Evolutionary conservation across 2,329 filamentous ascomycete genomes (phyloP), one percentile per base, ranked within the genome.

Genomic region (Colletotrichum neosansevieriae): DNA sequence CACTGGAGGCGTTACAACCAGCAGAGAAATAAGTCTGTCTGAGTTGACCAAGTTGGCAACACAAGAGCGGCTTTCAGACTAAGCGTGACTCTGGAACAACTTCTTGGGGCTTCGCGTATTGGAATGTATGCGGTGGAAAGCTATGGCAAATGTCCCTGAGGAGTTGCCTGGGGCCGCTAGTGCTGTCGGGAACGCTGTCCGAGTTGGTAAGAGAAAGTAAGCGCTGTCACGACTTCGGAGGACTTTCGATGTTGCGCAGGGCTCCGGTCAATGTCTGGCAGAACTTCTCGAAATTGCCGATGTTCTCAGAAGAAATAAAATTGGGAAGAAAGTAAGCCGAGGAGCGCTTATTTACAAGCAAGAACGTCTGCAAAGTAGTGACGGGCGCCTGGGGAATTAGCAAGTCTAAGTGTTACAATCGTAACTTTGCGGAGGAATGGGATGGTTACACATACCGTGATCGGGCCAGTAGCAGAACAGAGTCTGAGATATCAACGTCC

Each of bases 391-490:
- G 36, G 56, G 56, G 62, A 47, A 50, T 36, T 13, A 54, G 40
- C 54, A 54, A 60, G 61, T 60, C 66, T 54, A 56, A 60, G 56
- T 65, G 61, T 68, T 65, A 56, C 56, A 60, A 32, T 38, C 34
- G 40, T 47, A 44, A 56, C 15, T 59, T 57, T 12, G 21, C 38
- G 49, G 12, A 45, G 21, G n/a, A 32, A 42, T 32, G 36, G 42
- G 47, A 59, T 29, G 65, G 54, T 45, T 66, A 58, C 56, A 69
- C 66, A 66, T 60, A 60, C 66, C 42, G 45, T 58, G 53, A n/a
- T 19, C 15, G 36, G 36, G 42, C 42, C 56, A 49, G 61, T 34
- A 60, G 38, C n/a, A 65, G 40, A 32, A 13, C 32, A 15, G 34
- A 65, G 34, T 66, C 34, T 60, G 51, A 67, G 47, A 58, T 15